phyloP scores from a whole-genome alignment of 1,284 basidiomycete genomes.

The Ganoderma leucocontextum region DNA sequence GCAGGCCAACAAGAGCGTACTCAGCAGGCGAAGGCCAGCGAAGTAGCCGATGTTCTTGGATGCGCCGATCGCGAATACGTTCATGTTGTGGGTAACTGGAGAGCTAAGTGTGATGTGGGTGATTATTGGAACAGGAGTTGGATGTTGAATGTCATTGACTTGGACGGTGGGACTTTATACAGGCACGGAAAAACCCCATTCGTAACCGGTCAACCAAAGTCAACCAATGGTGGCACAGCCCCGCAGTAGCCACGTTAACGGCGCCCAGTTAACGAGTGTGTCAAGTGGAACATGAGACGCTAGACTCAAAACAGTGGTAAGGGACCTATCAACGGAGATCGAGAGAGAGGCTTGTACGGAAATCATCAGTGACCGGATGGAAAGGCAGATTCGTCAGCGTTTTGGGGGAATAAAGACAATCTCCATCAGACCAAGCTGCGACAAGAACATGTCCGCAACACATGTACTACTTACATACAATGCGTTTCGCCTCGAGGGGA shows the following conservation, averaged over 20 bases:
- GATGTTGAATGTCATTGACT: neutral
- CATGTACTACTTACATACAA: no score
- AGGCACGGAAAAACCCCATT: neutral
- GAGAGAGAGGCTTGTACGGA: neutral
- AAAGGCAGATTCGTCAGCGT: neutral
- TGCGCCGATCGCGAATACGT: constrained; percentile 60
- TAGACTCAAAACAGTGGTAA: neutral
- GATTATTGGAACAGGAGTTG: neutral
- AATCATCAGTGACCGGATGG: neutral
- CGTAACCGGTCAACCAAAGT: neutral
- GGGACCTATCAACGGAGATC: neutral
- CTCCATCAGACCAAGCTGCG: neutral
- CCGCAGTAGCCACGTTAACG: neutral
- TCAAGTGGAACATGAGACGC: neutral
- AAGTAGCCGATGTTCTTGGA: constrained; percentile 73
- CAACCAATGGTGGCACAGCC: neutral
- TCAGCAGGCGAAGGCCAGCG: constrained; percentile 57
- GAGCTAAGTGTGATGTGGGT: neutral
- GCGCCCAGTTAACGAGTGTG: neutral
- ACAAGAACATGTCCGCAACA: no score
- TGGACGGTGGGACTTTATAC: neutral
- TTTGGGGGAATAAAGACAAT: neutral
- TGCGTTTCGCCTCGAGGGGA: neutral
- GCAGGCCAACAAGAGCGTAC: constrained; percentile 41
- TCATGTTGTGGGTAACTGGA: constrained; percentile 38